Evolutionary conservation across 2,329 filamentous ascomycete genomes (phyloP), one percentile per base, ranked within the genome.

Genomic region (Nigrospora oryzae): DNA sequence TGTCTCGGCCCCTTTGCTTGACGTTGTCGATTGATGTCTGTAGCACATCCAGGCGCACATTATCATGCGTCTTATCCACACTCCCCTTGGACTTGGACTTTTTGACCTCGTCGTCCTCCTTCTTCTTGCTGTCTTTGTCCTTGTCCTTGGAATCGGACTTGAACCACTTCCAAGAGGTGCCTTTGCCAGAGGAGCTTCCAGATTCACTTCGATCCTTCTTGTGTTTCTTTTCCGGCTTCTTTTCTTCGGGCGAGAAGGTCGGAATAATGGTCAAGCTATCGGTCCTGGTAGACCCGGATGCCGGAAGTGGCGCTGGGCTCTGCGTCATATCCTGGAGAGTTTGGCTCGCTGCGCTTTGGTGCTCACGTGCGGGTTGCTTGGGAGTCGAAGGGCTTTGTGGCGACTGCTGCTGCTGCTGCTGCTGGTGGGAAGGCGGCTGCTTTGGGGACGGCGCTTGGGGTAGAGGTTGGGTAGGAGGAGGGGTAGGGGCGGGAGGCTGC

Each of bases 111-210:
- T 72, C 66, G 53, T 75, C 69, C 66, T 77, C 75, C 57, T 78
- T 81, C 51, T 83, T 80, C 53, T 85, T 84, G 47, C 83, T 84
- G 32, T 85, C 79, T 55, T 83, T 84, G 48, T 90, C 84, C 44
- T 91, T 86, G 31, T 90, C 75, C 15, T 34, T 42, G 23, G 23
- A 28, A 6, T 28, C 23, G 4, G 23, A 28, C 54, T 82, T 83
- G 61, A 94, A 80, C 84, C 86, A 90, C 53, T 87, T 87, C 86
- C 88, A 86, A 11, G 89, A 90, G 60, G 93, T 95, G 48, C 83
- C 78, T 19, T 73, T 68, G 4, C 72, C 66, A 6, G 71, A 65
- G 3, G 70, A 72, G 42, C 74, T 74, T 38, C 87, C 81, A 2
- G 63, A 57, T 14, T 83, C 73, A 11, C 84, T 77, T 50, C 77